Evolutionary conservation across 495 filamentous ascomycete genomes (phyloP).

Genomic region (Neurospora discreta): DNA sequence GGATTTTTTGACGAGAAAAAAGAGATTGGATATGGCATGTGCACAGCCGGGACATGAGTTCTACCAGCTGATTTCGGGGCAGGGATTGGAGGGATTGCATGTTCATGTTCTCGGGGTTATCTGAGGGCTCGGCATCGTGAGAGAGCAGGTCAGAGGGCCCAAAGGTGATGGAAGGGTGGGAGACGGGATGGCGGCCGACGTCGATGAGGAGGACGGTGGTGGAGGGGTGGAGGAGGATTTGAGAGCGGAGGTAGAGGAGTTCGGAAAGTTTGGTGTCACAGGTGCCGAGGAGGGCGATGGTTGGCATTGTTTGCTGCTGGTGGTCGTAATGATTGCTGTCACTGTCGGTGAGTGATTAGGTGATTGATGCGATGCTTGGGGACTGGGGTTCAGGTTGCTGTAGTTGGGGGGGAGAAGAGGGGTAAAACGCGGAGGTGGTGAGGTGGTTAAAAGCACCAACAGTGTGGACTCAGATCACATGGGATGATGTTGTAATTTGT

Average conservation of each 20-base stretch:
- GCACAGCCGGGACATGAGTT: constrained; percentile 35
- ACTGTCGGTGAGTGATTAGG: too few species aligned
- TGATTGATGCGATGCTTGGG: neutral
- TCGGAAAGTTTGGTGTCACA: constrained; percentile 57
- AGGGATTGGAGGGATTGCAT: neutral
- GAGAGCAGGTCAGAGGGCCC: constrained; percentile 23
- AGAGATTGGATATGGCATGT: constrained; percentile 25
- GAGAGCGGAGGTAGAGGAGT: constrained; percentile 43
- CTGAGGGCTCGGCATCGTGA: neutral
- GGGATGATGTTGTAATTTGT: neutral
- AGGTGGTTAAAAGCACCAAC: neutral
- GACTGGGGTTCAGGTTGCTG: neutral
- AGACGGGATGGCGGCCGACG: constrained; percentile 34
- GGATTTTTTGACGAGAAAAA: constrained; percentile 24
- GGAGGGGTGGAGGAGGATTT: constrained; percentile 23
- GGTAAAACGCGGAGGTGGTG: neutral
- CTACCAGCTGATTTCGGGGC: constrained; percentile 27
- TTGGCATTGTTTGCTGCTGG: constrained; percentile 19
- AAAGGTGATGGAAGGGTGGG: constrained; percentile 37
- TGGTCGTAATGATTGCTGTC: neutral
- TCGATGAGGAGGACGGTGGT: constrained; percentile 42
- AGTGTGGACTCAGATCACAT: neutral
- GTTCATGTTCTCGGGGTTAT: constrained; percentile 12
- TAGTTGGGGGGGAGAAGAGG: neutral
- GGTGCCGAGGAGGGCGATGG: constrained; percentile 53